Conservation (phyloP, 176 grass and related monocot species). For the Phragmites australis region DNA sequence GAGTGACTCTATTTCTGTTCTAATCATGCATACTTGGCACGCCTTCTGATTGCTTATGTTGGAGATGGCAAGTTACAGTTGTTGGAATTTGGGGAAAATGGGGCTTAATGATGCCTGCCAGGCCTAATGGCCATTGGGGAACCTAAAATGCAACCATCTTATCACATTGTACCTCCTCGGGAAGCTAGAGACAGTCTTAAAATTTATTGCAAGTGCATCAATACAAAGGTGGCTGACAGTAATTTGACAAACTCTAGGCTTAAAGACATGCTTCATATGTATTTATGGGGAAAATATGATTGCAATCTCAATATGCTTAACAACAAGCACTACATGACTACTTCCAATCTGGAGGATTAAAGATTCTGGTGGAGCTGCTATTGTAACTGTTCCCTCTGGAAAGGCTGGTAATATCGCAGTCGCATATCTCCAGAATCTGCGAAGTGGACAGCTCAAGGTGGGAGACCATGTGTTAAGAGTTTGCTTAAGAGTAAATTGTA, state of each 20-base stretch:
- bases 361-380: not conserved
- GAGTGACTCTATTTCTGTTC: not conserved
- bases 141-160: not conserved
- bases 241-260: not conserved
- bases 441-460: not conserved
- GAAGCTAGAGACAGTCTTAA: not conserved
- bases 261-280: not conserved
- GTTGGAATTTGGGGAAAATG: not conserved
- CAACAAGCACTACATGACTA: not conserved
- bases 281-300: not conserved
- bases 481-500: not conserved
- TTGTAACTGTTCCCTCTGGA: not conserved
- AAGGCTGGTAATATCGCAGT: not conserved
- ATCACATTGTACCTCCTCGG: not conserved
- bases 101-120: constrained; percentile 10
- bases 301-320: not conserved
- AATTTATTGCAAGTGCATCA: not conserved
- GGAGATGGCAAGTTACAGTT: not conserved
- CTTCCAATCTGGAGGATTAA: not conserved
- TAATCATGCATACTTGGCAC: not conserved
- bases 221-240: not conserved
- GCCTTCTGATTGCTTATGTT: not conserved
- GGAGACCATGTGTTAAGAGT: not conserved
- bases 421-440: not conserved
- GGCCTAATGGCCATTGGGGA: not conserved